Evolutionary conservation across 2,329 filamentous ascomycete species (phyloP), one percentile per base, ranked within the genome.

Genomic region (Truncatella angustata): DNA sequence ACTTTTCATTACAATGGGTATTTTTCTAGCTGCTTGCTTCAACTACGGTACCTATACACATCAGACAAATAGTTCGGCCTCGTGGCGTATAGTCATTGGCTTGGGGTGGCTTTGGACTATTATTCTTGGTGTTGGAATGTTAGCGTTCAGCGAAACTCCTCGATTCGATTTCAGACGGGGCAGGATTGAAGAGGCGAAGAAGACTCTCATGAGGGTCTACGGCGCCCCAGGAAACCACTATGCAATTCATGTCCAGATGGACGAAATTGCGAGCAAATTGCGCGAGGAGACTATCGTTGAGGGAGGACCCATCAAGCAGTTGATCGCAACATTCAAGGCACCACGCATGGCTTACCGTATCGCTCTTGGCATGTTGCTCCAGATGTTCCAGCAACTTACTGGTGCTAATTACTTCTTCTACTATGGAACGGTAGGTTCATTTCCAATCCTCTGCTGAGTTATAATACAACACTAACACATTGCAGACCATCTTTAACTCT

Each of bases 1-100:
- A 70, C 75, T 90, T 3, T 85, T 88, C 69, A 87, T 90, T 67
- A 89, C 85, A 0, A 69, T 88, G 42, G 87, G 87, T 23, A 88
- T 89, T 60, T 84, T 79, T 68, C 69, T 77, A 3, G 77, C 79
- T 10, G 77, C 80, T 4, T 76, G 76, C 62, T 77, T 83, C 70
- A 88, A 88, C 65, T 87, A 77, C 53, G 84, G 82, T 30, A 88
- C 85, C 0, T 68, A 72, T 23, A 64, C 64, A 1, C 74, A 84
- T 56, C 69, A 68, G 4, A 62, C 60, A 11, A 6, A 65, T 37
- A 76, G 70, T 61, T 76, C 81, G 0, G 76, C 73, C 1, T 76
- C 77, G 23, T 88, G 85, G 85, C 75, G 84, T 39, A 77, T 87
- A 47, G 78, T 86, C 43, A 74, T 82, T 43, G 77, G 76, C 3